Evolutionary conservation across 768 basidiomycete genomes (phyloP), one percentile per base, ranked within the genome.

Genomic region (Kwoniella pini): DNA sequence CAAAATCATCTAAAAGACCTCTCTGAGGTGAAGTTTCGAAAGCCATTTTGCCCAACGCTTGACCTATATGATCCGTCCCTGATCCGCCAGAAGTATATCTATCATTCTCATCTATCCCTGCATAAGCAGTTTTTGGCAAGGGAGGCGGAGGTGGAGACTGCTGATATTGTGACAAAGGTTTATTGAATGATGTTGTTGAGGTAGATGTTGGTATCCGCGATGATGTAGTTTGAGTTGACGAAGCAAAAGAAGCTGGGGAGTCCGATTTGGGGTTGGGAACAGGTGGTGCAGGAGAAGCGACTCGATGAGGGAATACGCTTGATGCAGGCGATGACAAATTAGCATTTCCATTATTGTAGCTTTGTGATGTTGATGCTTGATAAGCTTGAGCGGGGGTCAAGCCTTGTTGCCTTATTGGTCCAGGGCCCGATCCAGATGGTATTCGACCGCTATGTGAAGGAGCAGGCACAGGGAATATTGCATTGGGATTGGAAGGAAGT

Each of bases 321-420:
- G 67, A 57, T 2, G 64, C 64, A 13, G 72, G 69, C 12, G 72
- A 67, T 6, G 69, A 36, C 17, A 50, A 5, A 50, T 46, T 27
- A 6, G 10, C 48, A 21, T 53, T 28, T 24, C 49, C 63, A 21
- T 57, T 54, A 22, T 30, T 40, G 39, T 67, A 67, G 19, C 31
- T 58, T 2, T 60, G 53, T 22, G 66, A 60, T 12, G 56, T 53
- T 26, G 66, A 60, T 6, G 56, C 57, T 19, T 65, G 65, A 40
- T 64, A 72, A 38, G 68, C 54, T 31, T 67, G 66, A 27, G 66
- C 62, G 22, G 70, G 50, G 5, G 64, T 58, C 19, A 65, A 22
- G 7, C 45, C 51, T 46, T 45, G 52, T 31, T 50, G 53, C 49
- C 33, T 56, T 22, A 26, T 10, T 39, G 57, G 33, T 1, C 48